phyloP scores from a whole-genome alignment of 768 basidiomycete species.

The Pleurotus ostreatus region DNA sequence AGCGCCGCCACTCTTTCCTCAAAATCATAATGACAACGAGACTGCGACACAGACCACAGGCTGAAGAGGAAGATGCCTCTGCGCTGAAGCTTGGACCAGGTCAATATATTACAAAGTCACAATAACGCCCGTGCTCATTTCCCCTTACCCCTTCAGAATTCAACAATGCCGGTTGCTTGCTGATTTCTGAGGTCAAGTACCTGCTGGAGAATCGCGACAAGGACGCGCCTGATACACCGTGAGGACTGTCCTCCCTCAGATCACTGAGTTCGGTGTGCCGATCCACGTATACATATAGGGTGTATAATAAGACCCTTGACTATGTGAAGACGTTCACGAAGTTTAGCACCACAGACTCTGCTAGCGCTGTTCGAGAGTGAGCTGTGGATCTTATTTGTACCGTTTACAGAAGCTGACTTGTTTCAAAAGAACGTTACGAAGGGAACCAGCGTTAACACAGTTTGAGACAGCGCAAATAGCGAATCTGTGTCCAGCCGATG shows the following conservation, averaged over 20 bases:
- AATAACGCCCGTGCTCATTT: background rate
- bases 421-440: slow-evolving; percentile 59
- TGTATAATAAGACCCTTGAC: slow-evolving; percentile 90
- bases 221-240: slow-evolving; percentile 86
- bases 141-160: slow-evolving; percentile 51
- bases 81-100: slow-evolving; percentile 79
- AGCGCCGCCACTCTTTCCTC: background rate
- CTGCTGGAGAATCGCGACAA: slow-evolving; percentile 84
- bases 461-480: slow-evolving; percentile 94
- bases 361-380: slow-evolving; percentile 83
- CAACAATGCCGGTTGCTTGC: slow-evolving; percentile 85
- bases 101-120: slow-evolving; percentile 14
- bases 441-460: slow-evolving; percentile 77
- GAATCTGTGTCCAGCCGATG: slow-evolving; percentile 81
- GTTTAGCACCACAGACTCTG: slow-evolving; percentile 82
- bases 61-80: slow-evolving; percentile 84
- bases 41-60: slow-evolving; percentile 63
- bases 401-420: no score
- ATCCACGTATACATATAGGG: slow-evolving; percentile 37
- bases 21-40: slow-evolving; percentile 46
- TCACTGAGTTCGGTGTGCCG: background rate
- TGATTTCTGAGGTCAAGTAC: slow-evolving; percentile 92
- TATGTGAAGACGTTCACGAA: slow-evolving; percentile 91
- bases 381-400: slow-evolving; percentile 20
- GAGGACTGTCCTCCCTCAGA: background rate